phyloP scores from a whole-genome alignment of 2,329 filamentous ascomycete species.

The Atkinsonella texensis region DNA sequence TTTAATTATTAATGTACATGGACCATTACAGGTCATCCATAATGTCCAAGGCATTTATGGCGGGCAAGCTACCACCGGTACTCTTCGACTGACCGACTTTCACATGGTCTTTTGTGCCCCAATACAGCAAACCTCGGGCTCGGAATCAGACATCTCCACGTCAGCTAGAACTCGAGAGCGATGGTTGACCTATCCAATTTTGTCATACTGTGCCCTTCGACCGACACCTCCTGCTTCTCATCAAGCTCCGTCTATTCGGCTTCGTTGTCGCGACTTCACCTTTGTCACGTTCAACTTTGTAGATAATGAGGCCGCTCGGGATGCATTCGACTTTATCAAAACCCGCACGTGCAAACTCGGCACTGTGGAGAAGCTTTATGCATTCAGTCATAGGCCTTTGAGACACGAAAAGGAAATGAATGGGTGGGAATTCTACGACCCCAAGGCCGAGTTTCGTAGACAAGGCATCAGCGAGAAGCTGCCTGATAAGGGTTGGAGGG shows the following conservation, averaged over 20 bases:
- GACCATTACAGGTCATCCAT: constrained; percentile 32
- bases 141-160: constrained; percentile 11
- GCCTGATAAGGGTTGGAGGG: constrained; percentile 71
- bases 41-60: constrained; percentile 48
- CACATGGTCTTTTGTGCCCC: constrained; percentile 44
- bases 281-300: constrained; percentile 85
- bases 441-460: constrained; percentile 71
- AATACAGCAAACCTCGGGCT: constrained; percentile 17
- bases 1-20: neutral
- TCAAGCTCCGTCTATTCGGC: constrained; percentile 67
- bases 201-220: constrained; percentile 66
- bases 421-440: constrained; percentile 78
- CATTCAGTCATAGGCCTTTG: constrained; percentile 72
- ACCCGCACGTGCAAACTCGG: constrained; percentile 70
- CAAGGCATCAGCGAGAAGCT: constrained; percentile 78
- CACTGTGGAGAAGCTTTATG: constrained; percentile 78
- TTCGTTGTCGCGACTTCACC: constrained; percentile 87
- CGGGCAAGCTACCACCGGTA: constrained; percentile 44
- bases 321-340: constrained; percentile 81
- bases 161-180: constrained; percentile 46
- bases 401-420: constrained; percentile 61
- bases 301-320: constrained; percentile 61
- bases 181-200: constrained; percentile 93
- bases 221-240: constrained; percentile 58
- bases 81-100: constrained; percentile 49